Evolutionary conservation across 1,284 basidiomycete genomes (phyloP).

Genomic region (Peniophora sp.): DNA sequence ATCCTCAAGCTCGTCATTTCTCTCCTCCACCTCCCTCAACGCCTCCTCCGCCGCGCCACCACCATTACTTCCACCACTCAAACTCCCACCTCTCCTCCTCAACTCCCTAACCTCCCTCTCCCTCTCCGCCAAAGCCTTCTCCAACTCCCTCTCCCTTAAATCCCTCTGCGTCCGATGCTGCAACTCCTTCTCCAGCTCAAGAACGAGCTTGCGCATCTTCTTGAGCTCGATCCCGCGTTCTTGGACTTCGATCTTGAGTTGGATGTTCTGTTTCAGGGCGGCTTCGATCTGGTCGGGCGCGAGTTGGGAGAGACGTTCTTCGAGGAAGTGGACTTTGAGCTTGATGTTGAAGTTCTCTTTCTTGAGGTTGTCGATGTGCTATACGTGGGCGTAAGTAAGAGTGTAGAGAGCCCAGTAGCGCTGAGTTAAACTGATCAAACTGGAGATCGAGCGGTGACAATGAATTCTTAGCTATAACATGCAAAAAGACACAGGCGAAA

Average conservation of each 20-base stretch:
- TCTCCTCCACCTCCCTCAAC: constrained; percentile 44
- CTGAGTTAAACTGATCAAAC: too few relatives aligned
- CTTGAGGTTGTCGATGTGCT: constrained; percentile 92
- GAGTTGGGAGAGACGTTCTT: constrained; percentile 81
- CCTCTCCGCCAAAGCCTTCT: constrained; percentile 60
- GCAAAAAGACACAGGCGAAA: too few relatives aligned
- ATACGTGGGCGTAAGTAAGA: too few relatives aligned
- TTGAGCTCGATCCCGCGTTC: constrained; percentile 90
- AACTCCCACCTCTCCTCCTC: constrained; percentile 31
- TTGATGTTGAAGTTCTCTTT: constrained; percentile 96
- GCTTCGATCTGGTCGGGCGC: constrained; percentile 90
- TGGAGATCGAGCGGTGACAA: too few relatives aligned
- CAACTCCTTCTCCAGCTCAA: constrained; percentile 77
- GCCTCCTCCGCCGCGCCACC: constrained; percentile 12
- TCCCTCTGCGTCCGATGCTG: constrained; percentile 56
- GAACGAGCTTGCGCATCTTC: constrained; percentile 81
- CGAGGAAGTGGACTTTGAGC: constrained; percentile 87
- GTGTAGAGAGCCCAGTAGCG: too few relatives aligned
- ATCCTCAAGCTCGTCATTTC: constrained; percentile 62
- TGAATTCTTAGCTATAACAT: too few relatives aligned
- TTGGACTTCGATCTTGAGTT: constrained; percentile 89
- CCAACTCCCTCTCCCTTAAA: constrained; percentile 55
- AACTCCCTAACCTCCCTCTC: constrained; percentile 62
- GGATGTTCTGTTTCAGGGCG: constrained; percentile 89
- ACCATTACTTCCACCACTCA: constrained; percentile 33